Percentiles rank a stretch among this genome's conserved stretches.
Evolutionary conservation across 331 rosid species (phyloP).

Genomic region (Erythrophleum ivorense): DNA sequence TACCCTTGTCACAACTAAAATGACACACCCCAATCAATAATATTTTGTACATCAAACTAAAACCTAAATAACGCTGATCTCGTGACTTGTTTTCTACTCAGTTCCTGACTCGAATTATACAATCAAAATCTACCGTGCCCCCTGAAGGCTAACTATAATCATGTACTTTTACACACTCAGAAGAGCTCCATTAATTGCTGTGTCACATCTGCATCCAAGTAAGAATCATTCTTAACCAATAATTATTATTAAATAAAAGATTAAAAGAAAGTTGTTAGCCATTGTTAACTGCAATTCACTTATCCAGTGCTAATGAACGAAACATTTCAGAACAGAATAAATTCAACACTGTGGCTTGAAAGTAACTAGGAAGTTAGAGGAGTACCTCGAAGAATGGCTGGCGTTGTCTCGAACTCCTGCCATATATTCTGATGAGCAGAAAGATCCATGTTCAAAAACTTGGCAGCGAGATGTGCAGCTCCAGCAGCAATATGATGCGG

Average conservation of each 20-base stretch:
- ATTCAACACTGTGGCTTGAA: slow-evolving; percentile 16
- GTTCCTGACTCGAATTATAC: slow-evolving; percentile 27
- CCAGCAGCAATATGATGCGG: slow-evolving; percentile 99
- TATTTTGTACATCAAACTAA: slow-evolving; percentile 30
- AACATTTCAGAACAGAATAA: slow-evolving; percentile 26
- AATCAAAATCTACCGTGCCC: slow-evolving; percentile 37
- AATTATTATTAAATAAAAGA: not conserved
- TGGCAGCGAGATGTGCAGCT: slow-evolving; percentile 90
- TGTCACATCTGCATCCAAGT: slow-evolving; percentile 77
- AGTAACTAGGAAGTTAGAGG: not conserved
- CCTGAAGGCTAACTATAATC: slow-evolving; percentile 21
- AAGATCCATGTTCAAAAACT: slow-evolving; percentile 82
- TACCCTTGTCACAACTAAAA: not conserved
- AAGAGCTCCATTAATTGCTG: slow-evolving; percentile 98
- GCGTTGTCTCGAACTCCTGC: slow-evolving; percentile 90
- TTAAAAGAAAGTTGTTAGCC: not conserved
- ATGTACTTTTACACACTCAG: slow-evolving; percentile 41
- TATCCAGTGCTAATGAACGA: slow-evolving; percentile 19
- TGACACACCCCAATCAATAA: slow-evolving; percentile 18
- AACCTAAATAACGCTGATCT: slow-evolving; percentile 22
- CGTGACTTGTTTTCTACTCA: slow-evolving; percentile 10
- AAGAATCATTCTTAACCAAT: slow-evolving; percentile 14
- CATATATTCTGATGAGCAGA: slow-evolving; percentile 70
- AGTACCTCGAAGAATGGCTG: slow-evolving; percentile 86
- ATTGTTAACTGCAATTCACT: not conserved